phyloP scores from a whole-genome alignment of 352 stramenopile genomes.

The Phytophthora megakarya region DNA sequence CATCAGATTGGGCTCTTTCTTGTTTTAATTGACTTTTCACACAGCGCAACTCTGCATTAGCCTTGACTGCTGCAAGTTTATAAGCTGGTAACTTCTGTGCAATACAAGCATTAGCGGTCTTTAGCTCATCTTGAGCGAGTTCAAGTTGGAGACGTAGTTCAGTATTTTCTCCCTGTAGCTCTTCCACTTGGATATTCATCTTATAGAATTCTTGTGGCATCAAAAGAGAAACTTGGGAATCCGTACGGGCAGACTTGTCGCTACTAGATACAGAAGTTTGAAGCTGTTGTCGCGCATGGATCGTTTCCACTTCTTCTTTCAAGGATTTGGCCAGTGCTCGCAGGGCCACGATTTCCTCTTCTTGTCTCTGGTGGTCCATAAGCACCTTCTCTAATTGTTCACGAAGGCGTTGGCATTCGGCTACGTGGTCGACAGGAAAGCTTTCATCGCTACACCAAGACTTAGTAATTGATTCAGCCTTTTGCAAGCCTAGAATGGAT shows the following conservation, averaged over 20 bases:
- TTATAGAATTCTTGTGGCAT: conserved; percentile 53
- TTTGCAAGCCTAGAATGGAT: conserved; percentile 18
- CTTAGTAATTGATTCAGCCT: neutral
- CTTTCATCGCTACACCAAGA: conserved; percentile 13
- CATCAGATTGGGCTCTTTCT: conserved; percentile 39
- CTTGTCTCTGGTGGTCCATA: conserved; percentile 50
- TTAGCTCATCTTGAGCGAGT: conserved; percentile 15
- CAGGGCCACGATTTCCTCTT: conserved; percentile 65
- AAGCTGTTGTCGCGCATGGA: conserved; percentile 32
- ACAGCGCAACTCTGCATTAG: conserved; percentile 42
- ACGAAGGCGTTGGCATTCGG: conserved; percentile 50
- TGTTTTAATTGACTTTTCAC: conserved; percentile 45
- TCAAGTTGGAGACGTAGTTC: conserved; percentile 34
- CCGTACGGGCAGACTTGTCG: neutral
- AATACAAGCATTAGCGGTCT: conserved; percentile 17
- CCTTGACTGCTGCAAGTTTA: conserved; percentile 43
- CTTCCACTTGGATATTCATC: conserved; percentile 50
- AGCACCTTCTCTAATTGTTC: conserved; percentile 53
- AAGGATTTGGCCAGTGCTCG: conserved; percentile 57
- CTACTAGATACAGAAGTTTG: neutral
- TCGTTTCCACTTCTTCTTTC: conserved; percentile 58
- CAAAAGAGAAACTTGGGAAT: neutral
- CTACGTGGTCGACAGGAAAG: conserved; percentile 14
- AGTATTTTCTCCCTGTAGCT: conserved; percentile 46
- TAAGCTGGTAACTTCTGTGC: conserved; percentile 33